These are phyloP conservation scores for Neopestalotiopsis clavispora DNA, from an alignment of 2,329 filamentous ascomycete species.

Conservation along the genomic window DNA sequence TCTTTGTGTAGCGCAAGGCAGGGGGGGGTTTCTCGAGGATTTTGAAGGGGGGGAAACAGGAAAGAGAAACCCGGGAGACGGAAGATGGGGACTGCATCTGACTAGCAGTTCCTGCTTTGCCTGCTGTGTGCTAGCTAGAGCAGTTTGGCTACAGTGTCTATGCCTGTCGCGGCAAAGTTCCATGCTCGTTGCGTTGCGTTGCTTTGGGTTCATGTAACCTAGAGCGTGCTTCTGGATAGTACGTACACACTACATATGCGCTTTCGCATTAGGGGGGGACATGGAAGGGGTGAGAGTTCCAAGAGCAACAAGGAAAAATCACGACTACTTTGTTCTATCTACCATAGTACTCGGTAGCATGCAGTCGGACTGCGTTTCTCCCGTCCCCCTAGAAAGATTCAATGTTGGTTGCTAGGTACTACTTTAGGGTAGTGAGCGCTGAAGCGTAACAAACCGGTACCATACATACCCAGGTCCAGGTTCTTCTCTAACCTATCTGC, in stretches of 20 bases:
- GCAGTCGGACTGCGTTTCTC: background rate
- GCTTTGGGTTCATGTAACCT: background rate
- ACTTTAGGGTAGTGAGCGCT: too few relatives aligned
- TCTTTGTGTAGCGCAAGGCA: slow-evolving; percentile 3
- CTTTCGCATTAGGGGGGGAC: too few relatives aligned
- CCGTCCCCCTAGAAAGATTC: background rate
- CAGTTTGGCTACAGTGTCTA: background rate
- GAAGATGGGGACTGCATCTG: slow-evolving; percentile 9
- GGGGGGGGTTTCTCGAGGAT: background rate
- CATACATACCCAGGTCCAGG: too few relatives aligned
- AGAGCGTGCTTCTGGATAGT: background rate
- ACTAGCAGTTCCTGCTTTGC: slow-evolving; percentile 1
- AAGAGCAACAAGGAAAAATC: too few relatives aligned
- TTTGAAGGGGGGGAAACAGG: background rate
- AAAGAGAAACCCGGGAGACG: background rate
- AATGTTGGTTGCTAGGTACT: too few relatives aligned
- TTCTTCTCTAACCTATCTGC: too few relatives aligned
- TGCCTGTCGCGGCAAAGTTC: background rate
- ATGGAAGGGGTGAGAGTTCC: too few relatives aligned
- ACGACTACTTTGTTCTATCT: background rate
- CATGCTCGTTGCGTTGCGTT: background rate
- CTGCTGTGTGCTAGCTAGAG: background rate
- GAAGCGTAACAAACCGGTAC: too few relatives aligned
- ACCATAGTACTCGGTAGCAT: background rate
- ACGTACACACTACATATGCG: too few relatives aligned